Base-by-base conservation (phyloP, 1,284 basidiomycete genomes). In the Anthracocystis panici-leucophaei region DNA sequence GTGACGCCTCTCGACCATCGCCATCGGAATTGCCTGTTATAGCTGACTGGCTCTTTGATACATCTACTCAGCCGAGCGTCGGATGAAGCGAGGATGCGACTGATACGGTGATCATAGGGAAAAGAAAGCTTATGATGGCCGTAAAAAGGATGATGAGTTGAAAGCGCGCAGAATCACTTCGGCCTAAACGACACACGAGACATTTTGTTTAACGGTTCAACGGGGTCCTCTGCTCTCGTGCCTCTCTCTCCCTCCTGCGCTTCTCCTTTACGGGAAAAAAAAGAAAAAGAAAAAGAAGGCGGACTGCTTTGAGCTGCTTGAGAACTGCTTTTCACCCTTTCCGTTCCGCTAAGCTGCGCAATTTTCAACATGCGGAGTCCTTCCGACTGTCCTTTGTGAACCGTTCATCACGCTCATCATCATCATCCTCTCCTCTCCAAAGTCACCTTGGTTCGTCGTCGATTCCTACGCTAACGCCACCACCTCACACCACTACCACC, bases 351-450 rank as follows among this genome's bases (percentile, higher is more conserved):
- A 10, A 21, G 52, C 52, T 41, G 35, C 31, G 51, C 35, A 31
- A 12, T 29, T 44, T 16, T n/a, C 21, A n/a, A n/a, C 40, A 51
- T 38, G 55, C 55, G 55, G 45, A 57, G 6, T 31, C 33, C 60
- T 48, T 63, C 60, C 60, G 60, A 62, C 23, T 12, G 18, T 27
- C 29, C 29, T 56, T 48, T 45, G 42, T 38, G 10, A n/a, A 16
- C 31, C 11, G 33, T 25, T 48, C 53, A 54, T 35, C 38, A 35
- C 35, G 41, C 52, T 62, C 48, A 44, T 64, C 54, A 57, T 31
- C 27, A 27, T 27, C 27, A 27, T 27, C 27, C 27, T 27, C 27
- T 27, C 45, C 23, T 41, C 23, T 27, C 40, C 14, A n/a, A 42
- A 23, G 38, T 16, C 60, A 21, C 40, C 18, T 20, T 49, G 14